Conservation (phyloP, 768 basidiomycete species). For the Fomitopsis serialis region DNA sequence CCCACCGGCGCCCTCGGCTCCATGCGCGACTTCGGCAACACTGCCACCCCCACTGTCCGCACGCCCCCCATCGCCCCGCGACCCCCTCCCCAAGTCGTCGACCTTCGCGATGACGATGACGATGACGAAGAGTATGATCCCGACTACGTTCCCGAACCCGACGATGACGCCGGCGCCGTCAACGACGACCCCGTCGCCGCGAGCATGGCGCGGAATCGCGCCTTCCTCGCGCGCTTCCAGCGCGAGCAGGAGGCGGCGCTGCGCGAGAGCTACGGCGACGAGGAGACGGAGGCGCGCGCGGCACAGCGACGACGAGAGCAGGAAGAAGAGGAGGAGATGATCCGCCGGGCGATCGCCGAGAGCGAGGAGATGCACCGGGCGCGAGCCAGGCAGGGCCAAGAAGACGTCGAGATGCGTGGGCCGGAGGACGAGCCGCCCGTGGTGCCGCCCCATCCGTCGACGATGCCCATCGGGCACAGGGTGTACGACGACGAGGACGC, state of each 20-base stretch:
- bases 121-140: slow-evolving; percentile 4
- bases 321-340: slow-evolving; percentile 52
- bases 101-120: no score
- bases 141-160: slow-evolving; percentile 19
- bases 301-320: slow-evolving; percentile 16
- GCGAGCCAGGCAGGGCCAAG: slow-evolving; percentile 19
- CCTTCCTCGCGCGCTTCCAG: slow-evolving; percentile 58
- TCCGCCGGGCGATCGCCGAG: slow-evolving; percentile 56
- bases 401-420: slow-evolving; percentile 16
- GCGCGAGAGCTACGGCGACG: slow-evolving; percentile 46
- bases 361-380: slow-evolving; percentile 42
- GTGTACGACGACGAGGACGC: slow-evolving; percentile 86
- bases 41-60: background rate
- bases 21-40: background rate
- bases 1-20: background rate
- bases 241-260: slow-evolving; percentile 64
- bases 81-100: no score
- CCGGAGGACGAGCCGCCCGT: background rate
- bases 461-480: slow-evolving; percentile 25
- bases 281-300: slow-evolving; percentile 26
- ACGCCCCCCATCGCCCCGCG: background rate
- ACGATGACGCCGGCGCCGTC: slow-evolving; percentile 15
- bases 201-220: slow-evolving; percentile 60
- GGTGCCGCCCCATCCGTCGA: background rate
- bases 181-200: slow-evolving; percentile 53